These are phyloP conservation scores for Claviceps sp. DNA, from an alignment of 2,329 filamentous ascomycete genomes.

Conservation along the genomic window DNA sequence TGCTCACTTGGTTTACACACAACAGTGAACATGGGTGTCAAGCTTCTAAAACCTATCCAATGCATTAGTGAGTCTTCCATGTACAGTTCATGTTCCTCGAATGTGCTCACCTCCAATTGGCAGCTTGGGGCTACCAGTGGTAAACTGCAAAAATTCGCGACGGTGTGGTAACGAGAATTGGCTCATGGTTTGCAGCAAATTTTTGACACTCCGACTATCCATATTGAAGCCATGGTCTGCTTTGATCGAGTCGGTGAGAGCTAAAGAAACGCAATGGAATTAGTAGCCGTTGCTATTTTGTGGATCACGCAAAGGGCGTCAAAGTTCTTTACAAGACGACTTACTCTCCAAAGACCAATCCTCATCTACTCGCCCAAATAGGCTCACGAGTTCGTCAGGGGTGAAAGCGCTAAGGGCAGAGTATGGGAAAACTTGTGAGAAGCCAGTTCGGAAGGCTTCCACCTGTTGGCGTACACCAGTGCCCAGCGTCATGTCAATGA, in stretches of 20 bases:
- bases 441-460: slow-evolving; percentile 80
- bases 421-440: slow-evolving; percentile 94
- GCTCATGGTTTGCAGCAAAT: slow-evolving; percentile 89
- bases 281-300: background rate
- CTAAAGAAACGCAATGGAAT: slow-evolving; percentile 28
- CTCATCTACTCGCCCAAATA: slow-evolving; percentile 86
- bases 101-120: slow-evolving; percentile 78
- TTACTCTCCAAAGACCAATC: slow-evolving; percentile 96
- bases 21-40: slow-evolving; percentile 97
- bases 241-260: slow-evolving; percentile 95
- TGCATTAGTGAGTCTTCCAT: slow-evolving; percentile 17
- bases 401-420: slow-evolving; percentile 87
- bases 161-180: slow-evolving; percentile 62
- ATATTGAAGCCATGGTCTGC: slow-evolving; percentile 98
- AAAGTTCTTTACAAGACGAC: slow-evolving; percentile 16
- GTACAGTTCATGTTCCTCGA: background rate
- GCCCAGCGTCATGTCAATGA: slow-evolving; percentile 86
- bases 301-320: too few relatives aligned
- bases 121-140: slow-evolving; percentile 93
- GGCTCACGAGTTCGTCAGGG: slow-evolving; percentile 82
- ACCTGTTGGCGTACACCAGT: slow-evolving; percentile 77
- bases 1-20: slow-evolving; percentile 98
- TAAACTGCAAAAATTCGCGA: slow-evolving; percentile 92
- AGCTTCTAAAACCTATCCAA: slow-evolving; percentile 72
- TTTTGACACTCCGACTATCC: slow-evolving; percentile 91